Evolutionary conservation across 2,329 filamentous ascomycete genomes (phyloP), one percentile per base, ranked within the genome.

Genomic region (Grosmannia huntii): DNA sequence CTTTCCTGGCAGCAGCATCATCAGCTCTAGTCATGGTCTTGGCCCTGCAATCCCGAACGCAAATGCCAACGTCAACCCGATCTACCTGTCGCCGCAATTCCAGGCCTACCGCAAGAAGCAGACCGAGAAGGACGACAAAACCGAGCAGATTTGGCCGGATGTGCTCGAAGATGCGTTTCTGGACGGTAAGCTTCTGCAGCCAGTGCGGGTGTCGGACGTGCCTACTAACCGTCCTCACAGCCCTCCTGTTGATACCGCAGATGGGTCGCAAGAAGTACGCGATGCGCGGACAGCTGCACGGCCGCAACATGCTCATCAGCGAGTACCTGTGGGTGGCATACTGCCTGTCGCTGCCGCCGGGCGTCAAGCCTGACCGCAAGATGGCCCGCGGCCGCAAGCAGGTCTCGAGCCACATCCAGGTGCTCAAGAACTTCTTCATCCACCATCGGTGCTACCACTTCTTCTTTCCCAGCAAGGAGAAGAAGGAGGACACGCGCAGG

Each of bases 401-500:
- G 65, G 82, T 87, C 5, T 86, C 83, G 2, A 86, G 83, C 66
- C 84, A 87, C 65, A 86, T 87, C 66, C 84, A 87, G 66, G 84
- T 87, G 16, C 72, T 86, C 58, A 86, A 86, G 71, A 81, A 80
- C 56, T 85, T 86, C 67, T 81, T 87, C 62, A 75, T 77, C 58
- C 77, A 80, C 57, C 74, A 86, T 62, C 77, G 80, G 50, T 82
- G 80, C 67, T 85, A 82, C 64, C 80, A 84, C 66, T 81, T 82
- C 65, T 75, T 85, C 61, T 85, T 85, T 64, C 73, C 74, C 9
- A 75, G 75, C 46, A 77, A 72, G 59, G 74, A 78, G 56, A 79
- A 81, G 67, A 80, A 77, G 65, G 77, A 82, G 27, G 76, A 79
- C 50, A 68, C 70, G 51, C 71, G 71, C 63, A 57, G 57, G 56